Evolutionary conservation across 352 stramenopile genomes (phyloP).

Genomic region (Phytophthora ramorum): DNA sequence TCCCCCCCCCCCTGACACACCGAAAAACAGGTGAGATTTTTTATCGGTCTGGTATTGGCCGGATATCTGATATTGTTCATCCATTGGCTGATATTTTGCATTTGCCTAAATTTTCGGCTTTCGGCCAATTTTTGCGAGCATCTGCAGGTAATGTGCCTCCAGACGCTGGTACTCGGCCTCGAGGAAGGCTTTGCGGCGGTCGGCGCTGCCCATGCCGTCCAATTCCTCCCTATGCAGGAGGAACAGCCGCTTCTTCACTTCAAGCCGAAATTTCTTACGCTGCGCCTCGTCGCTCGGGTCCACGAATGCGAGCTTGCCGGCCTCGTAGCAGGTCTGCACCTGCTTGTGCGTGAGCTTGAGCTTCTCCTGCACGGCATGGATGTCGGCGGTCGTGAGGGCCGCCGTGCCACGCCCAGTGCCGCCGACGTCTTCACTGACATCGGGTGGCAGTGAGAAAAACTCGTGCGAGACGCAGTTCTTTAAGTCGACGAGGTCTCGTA

Average conservation of each 20-base stretch:
- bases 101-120: conserved; percentile 3
- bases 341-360: conserved; percentile 85
- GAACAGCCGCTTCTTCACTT: conserved; percentile 87
- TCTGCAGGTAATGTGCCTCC: conserved; percentile 57
- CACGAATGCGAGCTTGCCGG: conserved; percentile 70
- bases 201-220: conserved; percentile 69
- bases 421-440: conserved; percentile 18
- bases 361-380: conserved; percentile 68
- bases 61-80: not conserved
- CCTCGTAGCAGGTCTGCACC: conserved; percentile 83
- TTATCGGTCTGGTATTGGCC: conserved; percentile 17
- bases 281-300: conserved; percentile 54
- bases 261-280: conserved; percentile 73
- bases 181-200: conserved; percentile 83
- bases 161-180: conserved; percentile 66
- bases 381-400: conserved; percentile 51
- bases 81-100: conserved; percentile 11
- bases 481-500: conserved; percentile 76
- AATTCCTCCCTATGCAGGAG: conserved; percentile 73
- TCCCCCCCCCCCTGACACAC: conserved; percentile 1
- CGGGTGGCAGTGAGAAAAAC: conserved; percentile 66
- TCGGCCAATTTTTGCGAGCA: conserved; percentile 42
- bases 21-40: conserved; percentile 13
- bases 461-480: conserved; percentile 62
- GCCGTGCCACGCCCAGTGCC: conserved; percentile 47